These are phyloP conservation scores for Penicillium roqueforti DNA, from an alignment of 495 filamentous ascomycete genomes.

Conservation along the genomic window DNA sequence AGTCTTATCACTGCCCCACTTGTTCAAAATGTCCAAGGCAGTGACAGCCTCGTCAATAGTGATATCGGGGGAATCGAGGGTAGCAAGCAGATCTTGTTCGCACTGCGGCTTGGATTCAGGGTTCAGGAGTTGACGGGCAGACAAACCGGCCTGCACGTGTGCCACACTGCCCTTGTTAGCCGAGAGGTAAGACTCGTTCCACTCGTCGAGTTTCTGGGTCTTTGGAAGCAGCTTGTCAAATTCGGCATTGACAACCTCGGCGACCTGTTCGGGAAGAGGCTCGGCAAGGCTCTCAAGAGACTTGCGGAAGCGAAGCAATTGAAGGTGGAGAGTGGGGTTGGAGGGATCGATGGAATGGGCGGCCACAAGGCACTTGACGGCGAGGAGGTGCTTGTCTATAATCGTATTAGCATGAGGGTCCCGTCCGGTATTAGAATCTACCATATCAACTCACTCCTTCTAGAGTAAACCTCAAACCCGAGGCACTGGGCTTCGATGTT, in stretches of 20 bases:
- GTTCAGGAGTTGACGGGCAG: conserved; percentile 56
- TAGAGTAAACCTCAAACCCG: conserved; percentile 84
- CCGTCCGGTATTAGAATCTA: neutral
- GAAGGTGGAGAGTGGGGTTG: conserved; percentile 73
- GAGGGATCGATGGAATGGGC: conserved; percentile 63
- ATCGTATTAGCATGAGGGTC: conserved; percentile 15
- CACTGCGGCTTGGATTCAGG: conserved; percentile 49
- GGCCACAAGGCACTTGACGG: conserved; percentile 77
- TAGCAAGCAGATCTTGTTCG: conserved; percentile 57
- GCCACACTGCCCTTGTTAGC: conserved; percentile 58
- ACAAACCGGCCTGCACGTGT: conserved; percentile 61
- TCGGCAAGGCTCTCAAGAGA: conserved; percentile 52
- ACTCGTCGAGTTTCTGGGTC: conserved; percentile 53
- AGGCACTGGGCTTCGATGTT: conserved; percentile 76
- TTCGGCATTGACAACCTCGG: conserved; percentile 61
- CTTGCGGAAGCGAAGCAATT: conserved; percentile 65
- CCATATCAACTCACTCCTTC: conserved; percentile 57
- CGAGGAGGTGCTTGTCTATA: conserved; percentile 76
- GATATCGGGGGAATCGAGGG: conserved; percentile 51
- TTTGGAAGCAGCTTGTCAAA: conserved; percentile 58
- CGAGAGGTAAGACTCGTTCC: conserved; percentile 63
- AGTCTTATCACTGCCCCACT: conserved; percentile 56
- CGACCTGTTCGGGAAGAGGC: conserved; percentile 55
- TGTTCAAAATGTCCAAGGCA: conserved; percentile 55
- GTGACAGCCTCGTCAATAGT: conserved; percentile 57